Base-by-base conservation (phyloP, 2,329 filamentous ascomycete genomes). In the Aspergillus eucalypticola region DNA sequence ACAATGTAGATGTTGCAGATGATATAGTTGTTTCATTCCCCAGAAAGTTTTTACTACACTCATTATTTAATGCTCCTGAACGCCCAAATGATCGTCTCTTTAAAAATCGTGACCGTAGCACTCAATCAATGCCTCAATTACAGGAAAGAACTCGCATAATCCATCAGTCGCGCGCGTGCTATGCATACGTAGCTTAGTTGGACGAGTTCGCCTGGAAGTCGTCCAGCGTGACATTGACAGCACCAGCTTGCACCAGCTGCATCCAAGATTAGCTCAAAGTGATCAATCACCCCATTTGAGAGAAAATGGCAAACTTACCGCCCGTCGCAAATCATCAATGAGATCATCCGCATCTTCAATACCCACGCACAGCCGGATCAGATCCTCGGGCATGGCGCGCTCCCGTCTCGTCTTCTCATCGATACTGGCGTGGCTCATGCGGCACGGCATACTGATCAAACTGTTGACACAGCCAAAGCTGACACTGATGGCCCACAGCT, bases 351-450 rank as follows among this genome's bases (percentile, higher is more conserved):
- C 86, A 76, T 99, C 95, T 76, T 99, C 95, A 71, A 99, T 99
- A 49, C 95, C 95, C 48, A 99, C 92, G 73, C 95, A 99, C 58
- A 99, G 79, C 58, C 95, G 86, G 70, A 99, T 98, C 62, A 99
- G 90, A 75, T 99, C 95, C 78, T 99, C 95, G 10, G 95, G 95
- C 88, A 99, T 90, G 66, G 94, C 89, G 65, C 93, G 86, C 79
- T 96, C 92, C 69, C 87, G 83, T 67, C 95, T 84, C 55, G 93
- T 98, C 81, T 96, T 96, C 60, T 92, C 91, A 73, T 98, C 95
- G 72, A 99, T 99, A 74, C 92, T 96, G 41, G 95, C 95, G 78
- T 99, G 95, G 78, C 94, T 98, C 96, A 99, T 99, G 71, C 94
- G 92, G 80, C 95, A 99, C 8, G 95, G 94, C 94, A 99, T 97